Evolutionary conservation across 2,329 filamentous ascomycete genomes (phyloP).

Genomic region (Thermochaetoides dissita): DNA sequence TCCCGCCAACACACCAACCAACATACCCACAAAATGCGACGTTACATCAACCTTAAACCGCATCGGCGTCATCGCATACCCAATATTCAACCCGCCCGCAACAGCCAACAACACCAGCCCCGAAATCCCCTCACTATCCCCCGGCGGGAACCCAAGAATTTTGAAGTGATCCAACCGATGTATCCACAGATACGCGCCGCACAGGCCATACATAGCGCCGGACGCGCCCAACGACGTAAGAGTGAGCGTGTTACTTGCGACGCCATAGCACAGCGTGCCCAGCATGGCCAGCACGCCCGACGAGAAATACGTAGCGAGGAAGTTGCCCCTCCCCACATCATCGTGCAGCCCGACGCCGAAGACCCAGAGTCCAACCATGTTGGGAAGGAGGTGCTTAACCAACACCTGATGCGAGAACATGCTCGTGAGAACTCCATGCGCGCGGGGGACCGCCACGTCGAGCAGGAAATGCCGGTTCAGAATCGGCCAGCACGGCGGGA

Average conservation of each 20-base stretch:
- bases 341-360: constrained; percentile 55
- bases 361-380: constrained; percentile 52
- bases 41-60: constrained; percentile 33
- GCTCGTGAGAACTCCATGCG: constrained; percentile 47
- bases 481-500: constrained; percentile 49
- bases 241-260: constrained; percentile 30
- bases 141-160: constrained; percentile 42
- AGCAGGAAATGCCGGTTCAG: constrained; percentile 58
- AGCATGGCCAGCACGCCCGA: constrained; percentile 46
- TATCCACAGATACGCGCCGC: constrained; percentile 48
- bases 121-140: constrained; percentile 36
- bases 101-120: constrained; percentile 40
- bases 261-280: constrained; percentile 38
- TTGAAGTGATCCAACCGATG: constrained; percentile 43
- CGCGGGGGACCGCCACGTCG: constrained; percentile 49
- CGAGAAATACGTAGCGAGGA: constrained; percentile 52
- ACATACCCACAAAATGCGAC: constrained; percentile 39
- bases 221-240: constrained; percentile 52
- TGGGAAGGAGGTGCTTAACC: constrained; percentile 42
- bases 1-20: constrained; percentile 30
- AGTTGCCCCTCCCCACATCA: constrained; percentile 53
- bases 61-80: constrained; percentile 30
- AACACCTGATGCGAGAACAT: constrained; percentile 55
- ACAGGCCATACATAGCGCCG: constrained; percentile 47
- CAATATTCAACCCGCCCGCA: constrained; percentile 35